These are phyloP conservation scores for Phytophthora sansomeana DNA, from an alignment of 352 stramenopile genomes.

Conservation along the genomic window DNA sequence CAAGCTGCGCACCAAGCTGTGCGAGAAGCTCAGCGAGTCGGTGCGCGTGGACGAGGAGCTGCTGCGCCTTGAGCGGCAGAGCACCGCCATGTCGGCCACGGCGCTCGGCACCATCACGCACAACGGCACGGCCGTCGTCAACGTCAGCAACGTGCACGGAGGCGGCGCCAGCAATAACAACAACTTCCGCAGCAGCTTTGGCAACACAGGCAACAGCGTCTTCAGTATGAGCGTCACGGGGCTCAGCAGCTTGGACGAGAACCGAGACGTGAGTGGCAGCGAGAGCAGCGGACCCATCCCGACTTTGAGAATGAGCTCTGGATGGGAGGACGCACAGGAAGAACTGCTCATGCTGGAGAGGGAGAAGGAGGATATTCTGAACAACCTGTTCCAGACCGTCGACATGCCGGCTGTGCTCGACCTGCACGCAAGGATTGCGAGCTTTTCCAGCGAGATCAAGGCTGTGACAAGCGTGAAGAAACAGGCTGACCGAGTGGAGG, in stretches of 20 bases:
- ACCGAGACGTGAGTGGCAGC: slow-evolving; percentile 38
- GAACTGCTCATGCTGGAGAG: slow-evolving; percentile 69
- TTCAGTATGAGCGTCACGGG: slow-evolving; percentile 33
- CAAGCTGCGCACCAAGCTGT: slow-evolving; percentile 74
- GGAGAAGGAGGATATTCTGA: slow-evolving; percentile 79
- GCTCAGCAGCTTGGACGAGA: slow-evolving; percentile 36
- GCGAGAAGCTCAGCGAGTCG: slow-evolving; percentile 77
- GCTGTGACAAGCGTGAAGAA: slow-evolving; percentile 77
- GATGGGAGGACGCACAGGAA: slow-evolving; percentile 58
- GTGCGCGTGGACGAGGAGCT: slow-evolving; percentile 75
- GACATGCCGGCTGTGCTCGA: slow-evolving; percentile 74
- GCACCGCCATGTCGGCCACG: slow-evolving; percentile 66
- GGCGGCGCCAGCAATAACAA: slow-evolving; percentile 5
- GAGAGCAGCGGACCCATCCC: slow-evolving; percentile 40
- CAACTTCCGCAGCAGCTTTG: slow-evolving; percentile 29
- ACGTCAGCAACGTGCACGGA: slow-evolving; percentile 46
- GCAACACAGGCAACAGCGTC: slow-evolving; percentile 29
- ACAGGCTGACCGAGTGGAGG: slow-evolving; percentile 76
- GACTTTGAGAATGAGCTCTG: slow-evolving; percentile 40
- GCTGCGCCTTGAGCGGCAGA: slow-evolving; percentile 70
- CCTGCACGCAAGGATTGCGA: slow-evolving; percentile 73
- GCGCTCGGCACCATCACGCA: slow-evolving; percentile 55
- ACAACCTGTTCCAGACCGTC: slow-evolving; percentile 63
- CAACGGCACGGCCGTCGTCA: slow-evolving; percentile 40
- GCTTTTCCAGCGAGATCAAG: slow-evolving; percentile 83